These are phyloP conservation scores for Penicillium hordei DNA, from an alignment of 2,329 filamentous ascomycete species.

Conservation along the genomic window DNA sequence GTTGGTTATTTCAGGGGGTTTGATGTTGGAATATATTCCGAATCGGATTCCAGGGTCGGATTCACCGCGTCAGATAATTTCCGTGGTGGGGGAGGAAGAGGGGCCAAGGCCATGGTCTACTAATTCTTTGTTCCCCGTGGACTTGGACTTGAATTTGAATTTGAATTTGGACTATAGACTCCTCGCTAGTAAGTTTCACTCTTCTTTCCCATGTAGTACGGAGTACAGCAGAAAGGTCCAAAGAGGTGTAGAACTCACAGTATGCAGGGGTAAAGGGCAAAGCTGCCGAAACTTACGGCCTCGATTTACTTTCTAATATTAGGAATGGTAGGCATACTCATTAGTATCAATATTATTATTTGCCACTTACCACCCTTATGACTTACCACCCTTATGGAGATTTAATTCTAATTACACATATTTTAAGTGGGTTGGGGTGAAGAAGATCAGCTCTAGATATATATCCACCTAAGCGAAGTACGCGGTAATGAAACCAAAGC, in stretches of 20 bases:
- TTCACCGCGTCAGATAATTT: background rate
- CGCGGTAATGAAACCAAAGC: background rate
- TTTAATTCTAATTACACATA: background rate
- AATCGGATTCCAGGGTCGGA: background rate
- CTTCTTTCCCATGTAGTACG: background rate
- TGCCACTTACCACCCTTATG: background rate
- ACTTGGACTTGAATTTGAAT: background rate
- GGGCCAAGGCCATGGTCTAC: background rate
- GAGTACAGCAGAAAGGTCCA: slow-evolving; percentile 5
- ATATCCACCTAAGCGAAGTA: background rate
- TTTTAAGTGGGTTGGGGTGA: background rate
- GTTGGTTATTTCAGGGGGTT: background rate
- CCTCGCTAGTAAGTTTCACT: background rate
- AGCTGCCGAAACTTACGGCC: background rate
- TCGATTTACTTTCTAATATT: background rate
- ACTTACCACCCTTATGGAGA: background rate
- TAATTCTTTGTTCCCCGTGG: background rate
- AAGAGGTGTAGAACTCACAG: background rate
- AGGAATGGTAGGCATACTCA: background rate
- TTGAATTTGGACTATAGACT: background rate
- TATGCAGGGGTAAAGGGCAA: slow-evolving; percentile 2
- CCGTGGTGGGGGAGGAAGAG: background rate
- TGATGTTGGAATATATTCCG: background rate
- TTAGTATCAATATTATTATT: background rate
- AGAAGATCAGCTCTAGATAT: slow-evolving; percentile 1